A percentile compares a stretch with the other conserved stretches of the same genome.
Evolutionary conservation across 495 filamentous ascomycete species (phyloP).

Genomic region (Astrocystis sublimbata): DNA sequence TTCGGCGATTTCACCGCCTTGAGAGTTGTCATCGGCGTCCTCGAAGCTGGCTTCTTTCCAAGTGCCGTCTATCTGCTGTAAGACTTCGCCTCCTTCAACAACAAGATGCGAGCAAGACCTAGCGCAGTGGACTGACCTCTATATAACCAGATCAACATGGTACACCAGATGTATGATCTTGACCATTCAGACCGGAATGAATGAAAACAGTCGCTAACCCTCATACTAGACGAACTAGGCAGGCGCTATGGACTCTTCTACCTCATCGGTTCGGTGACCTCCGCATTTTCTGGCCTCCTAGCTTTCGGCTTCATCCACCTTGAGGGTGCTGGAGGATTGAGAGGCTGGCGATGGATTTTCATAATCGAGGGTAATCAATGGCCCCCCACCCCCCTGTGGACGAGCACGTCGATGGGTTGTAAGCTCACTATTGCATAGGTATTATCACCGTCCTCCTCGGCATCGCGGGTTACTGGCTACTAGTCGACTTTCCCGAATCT

Average conservation of each 20-base stretch:
- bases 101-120: not conserved
- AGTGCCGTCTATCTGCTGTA: conserved; percentile 60
- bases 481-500: conserved; percentile 63
- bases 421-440: conserved; percentile 18
- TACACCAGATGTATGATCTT: conserved; percentile 51
- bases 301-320: conserved; percentile 63
- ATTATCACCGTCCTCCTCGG: conserved; percentile 46
- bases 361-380: conserved; percentile 58
- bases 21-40: conserved; percentile 57
- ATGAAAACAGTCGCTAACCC: conserved; percentile 24
- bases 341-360: conserved; percentile 64
- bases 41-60: conserved; percentile 65
- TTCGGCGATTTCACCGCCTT: conserved; percentile 51
- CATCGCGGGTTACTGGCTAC: conserved; percentile 48
- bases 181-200: not conserved
- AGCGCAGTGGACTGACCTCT: not conserved
- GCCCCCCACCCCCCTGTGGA: not conserved
- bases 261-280: conserved; percentile 60
- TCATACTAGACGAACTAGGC: conserved; percentile 48
- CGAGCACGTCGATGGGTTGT: not conserved
- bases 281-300: conserved; percentile 60
- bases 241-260: conserved; percentile 64
- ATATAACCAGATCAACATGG: conserved; percentile 53
- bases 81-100: not conserved
- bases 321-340: conserved; percentile 45